Percentiles rank a stretch among this genome's conserved stretches.
phyloP scores from a whole-genome alignment of 306 rosid species.

The Pterocarpus macrocarpus region DNA sequence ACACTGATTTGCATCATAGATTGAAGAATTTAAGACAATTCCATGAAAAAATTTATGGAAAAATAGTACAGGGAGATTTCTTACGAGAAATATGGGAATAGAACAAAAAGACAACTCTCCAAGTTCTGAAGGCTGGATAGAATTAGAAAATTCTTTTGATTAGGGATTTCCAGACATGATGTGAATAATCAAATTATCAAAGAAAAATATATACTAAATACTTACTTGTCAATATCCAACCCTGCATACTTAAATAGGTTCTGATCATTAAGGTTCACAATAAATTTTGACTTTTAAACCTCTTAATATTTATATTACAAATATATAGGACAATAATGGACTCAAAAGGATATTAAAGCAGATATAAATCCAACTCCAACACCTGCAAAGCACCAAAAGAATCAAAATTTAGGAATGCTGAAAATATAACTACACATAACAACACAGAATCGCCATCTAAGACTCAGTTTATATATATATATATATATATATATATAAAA shows the following conservation, averaged over 20 bases:
- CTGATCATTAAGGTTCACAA: conserved; percentile 76
- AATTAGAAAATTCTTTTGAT: conserved; percentile 42
- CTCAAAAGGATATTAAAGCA: conserved; percentile 95
- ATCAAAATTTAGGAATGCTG: conserved; percentile 48
- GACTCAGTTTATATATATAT: conserved; percentile 15
- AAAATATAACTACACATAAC: conserved; percentile 34
- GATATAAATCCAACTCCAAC: conserved; percentile 98
- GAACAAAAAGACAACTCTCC: conserved; percentile 99
- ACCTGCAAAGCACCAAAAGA: conserved; percentile 68
- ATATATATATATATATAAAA: no score
- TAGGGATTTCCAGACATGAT: conserved; percentile 42
- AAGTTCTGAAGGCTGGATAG: conserved; percentile 89
- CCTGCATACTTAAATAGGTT: conserved; percentile 99
- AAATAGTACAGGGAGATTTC: conserved; percentile 51
- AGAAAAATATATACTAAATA: conserved; percentile 38
- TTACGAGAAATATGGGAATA: conserved; percentile 99
- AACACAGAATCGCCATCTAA: conserved; percentile 3
- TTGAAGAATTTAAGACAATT: conserved; percentile 22
- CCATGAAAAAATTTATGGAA: conserved; percentile 9
- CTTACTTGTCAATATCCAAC: conserved; percentile 96
- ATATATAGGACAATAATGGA: conserved; percentile 40
- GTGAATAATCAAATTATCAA: conserved; percentile 42
- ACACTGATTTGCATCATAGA: conserved; percentile 36
- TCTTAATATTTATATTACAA: conserved; percentile 33
- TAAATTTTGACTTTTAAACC: conserved; percentile 9